Evolutionary conservation across 2,329 filamentous ascomycete species (phyloP), one percentile per base, ranked within the genome.

Genomic region (Aspergillus floridensis): DNA sequence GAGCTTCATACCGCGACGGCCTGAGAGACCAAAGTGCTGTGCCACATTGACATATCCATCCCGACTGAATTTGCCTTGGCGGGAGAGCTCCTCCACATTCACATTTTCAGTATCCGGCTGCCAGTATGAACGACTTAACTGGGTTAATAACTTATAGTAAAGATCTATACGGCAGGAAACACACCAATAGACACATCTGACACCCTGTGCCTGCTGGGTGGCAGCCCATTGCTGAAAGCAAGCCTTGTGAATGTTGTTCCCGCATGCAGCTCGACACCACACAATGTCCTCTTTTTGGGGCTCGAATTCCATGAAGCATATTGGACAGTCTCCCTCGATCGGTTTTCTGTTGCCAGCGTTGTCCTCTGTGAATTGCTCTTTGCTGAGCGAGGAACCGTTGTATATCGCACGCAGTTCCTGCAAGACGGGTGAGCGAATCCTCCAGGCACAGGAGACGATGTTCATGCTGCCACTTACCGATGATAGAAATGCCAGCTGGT

Each of bases 261-360:
- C 86, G 64, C 86, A 88, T 2, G 81, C 77, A 0, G 81, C 80
- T 66, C 82, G 82, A 72, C 86, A 88, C 79, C 84, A 88, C 10
- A 84, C 72, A 6, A 81, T 78, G 4, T 81, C 76, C 58, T 82
- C 74, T 11, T 76, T 76, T 3, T 69, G 69, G 1, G 78, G 69
- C 26, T 81, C 76, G 55, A 86, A 80, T 53, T 84, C 81, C 74
- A 81, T 82, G 68, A 83, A 85, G 71, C 86, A 88, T 62, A 88
- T 84, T 0, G 85, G 84, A 65, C 86, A 88, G 61, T 87, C 84
- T 22, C 84, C 86, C 54, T 86, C 83, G 35, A 87, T 72, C 1
- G 82, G 76, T 66, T 86, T 88, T 59, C 84, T 82, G 19, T 82
- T 82, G 19, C 81, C 79, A 29, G 72, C 70, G 6, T 77, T 72